Conservation (phyloP, 192 early-diverging fungal genomes). For the Entomortierella chlamydospora region DNA sequence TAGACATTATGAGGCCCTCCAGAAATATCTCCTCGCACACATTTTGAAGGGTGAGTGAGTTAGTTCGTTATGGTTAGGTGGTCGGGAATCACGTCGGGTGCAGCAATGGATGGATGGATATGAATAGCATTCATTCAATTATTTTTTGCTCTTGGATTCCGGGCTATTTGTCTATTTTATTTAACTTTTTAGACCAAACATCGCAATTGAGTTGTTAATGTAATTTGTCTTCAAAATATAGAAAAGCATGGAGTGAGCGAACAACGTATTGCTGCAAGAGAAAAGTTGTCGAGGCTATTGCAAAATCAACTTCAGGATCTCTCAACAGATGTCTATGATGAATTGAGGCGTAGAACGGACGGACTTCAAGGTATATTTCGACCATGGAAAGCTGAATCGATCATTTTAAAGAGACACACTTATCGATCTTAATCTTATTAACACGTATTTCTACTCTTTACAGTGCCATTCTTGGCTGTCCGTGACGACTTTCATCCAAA, state of each 20-base stretch:
- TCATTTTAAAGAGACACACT: not conserved
- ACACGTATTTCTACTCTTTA: not conserved
- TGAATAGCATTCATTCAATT: too few species aligned
- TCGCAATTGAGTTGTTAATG: too few species aligned
- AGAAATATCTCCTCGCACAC: conserved; percentile 60
- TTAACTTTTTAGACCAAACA: too few species aligned
- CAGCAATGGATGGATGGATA: too few species aligned
- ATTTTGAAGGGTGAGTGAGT: conserved; percentile 50
- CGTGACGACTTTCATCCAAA: conserved; percentile 93
- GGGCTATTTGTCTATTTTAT: too few species aligned
- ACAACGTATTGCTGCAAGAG: conserved; percentile 64
- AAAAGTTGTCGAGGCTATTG: conserved; percentile 84
- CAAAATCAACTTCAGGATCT: conserved; percentile 93
- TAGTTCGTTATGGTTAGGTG: not conserved
- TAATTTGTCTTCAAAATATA: too few species aligned
- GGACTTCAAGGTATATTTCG: conserved; percentile 64
- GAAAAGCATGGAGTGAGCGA: conserved; percentile 56
- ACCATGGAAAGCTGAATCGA: too few species aligned
- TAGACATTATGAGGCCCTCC: conserved; percentile 65
- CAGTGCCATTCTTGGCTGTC: conserved; percentile 85
- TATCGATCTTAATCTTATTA: not conserved
- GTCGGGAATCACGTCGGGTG: not conserved
- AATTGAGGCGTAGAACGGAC: conserved; percentile 79
- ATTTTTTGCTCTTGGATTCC: too few species aligned
- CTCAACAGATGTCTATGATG: conserved; percentile 96